Conservation (phyloP, 1,284 basidiomycete species). For the Cryptococcus sp. region DNA sequence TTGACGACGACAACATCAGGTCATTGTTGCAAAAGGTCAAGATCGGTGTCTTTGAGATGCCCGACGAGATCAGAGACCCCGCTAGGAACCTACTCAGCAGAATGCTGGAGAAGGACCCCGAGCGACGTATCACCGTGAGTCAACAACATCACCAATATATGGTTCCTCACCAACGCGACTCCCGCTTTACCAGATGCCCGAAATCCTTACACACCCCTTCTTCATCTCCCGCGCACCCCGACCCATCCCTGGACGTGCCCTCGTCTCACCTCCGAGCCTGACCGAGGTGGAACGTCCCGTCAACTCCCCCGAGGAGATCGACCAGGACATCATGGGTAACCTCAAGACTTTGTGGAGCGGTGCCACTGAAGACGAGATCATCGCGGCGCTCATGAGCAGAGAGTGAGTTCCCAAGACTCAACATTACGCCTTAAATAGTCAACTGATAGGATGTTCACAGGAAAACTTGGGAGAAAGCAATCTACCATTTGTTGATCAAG, state of each 20-base stretch:
- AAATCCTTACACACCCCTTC: conserved; percentile 87
- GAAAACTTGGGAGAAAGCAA: conserved; percentile 88
- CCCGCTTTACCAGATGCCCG: conserved; percentile 63
- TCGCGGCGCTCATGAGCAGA: conserved; percentile 63
- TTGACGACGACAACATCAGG: conserved; percentile 77
- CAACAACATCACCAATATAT: conserved; percentile 1
- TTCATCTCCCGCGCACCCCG: conserved; percentile 69
- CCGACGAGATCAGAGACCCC: conserved; percentile 69
- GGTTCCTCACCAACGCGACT: conserved; percentile 8
- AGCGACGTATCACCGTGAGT: conserved; percentile 78
- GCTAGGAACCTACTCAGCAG: conserved; percentile 80
- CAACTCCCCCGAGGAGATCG: conserved; percentile 65
- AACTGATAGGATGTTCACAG: conserved; percentile 53
- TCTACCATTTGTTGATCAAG: conserved; percentile 79
- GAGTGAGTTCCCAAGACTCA: conserved; percentile 44
- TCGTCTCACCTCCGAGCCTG: conserved; percentile 68
- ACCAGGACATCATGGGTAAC: conserved; percentile 87
- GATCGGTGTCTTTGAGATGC: conserved; percentile 80
- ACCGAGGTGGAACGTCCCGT: conserved; percentile 70
- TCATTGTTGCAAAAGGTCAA: conserved; percentile 81
- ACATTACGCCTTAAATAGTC: not conserved
- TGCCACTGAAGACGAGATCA: conserved; percentile 69
- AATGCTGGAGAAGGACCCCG: conserved; percentile 86
- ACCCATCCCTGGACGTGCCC: conserved; percentile 58
- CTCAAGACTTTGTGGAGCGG: conserved; percentile 87